These are phyloP conservation scores for Xylaria telfairii DNA, from an alignment of 495 filamentous ascomycete species.

Conservation along the genomic window DNA sequence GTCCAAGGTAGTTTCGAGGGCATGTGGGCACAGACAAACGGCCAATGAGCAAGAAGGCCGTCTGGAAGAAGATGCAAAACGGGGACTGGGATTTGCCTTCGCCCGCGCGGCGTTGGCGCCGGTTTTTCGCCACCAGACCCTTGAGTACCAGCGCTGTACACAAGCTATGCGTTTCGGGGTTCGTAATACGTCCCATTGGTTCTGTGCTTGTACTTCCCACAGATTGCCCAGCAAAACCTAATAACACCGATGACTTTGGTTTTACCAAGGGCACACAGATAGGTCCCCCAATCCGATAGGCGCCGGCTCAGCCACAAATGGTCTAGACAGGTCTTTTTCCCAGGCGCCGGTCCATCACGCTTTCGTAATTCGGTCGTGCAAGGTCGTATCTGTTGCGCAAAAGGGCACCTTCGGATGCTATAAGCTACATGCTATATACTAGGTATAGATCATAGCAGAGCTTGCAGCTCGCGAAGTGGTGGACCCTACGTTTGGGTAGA, in stretches of 20 bases:
- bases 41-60: slow-evolving; percentile 34
- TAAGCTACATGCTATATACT: background rate
- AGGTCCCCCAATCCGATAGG: slow-evolving; percentile 19
- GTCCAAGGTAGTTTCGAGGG: slow-evolving; percentile 37
- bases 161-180: slow-evolving; percentile 36
- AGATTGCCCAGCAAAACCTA: slow-evolving; percentile 22
- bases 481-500: background rate
- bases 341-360: slow-evolving; percentile 22
- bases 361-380: slow-evolving; percentile 9
- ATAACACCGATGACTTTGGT: slow-evolving; percentile 17
- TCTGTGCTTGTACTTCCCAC: slow-evolving; percentile 23
- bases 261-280: slow-evolving; percentile 22
- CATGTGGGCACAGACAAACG: slow-evolving; percentile 24
- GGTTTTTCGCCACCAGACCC: slow-evolving; percentile 45
- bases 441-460: no score
- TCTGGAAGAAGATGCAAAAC: slow-evolving; percentile 38
- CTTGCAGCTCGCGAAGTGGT: background rate
- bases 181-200: slow-evolving; percentile 36
- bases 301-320: slow-evolving; percentile 42
- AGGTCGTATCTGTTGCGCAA: slow-evolving; percentile 14
- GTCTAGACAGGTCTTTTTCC: slow-evolving; percentile 39
- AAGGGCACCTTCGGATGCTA: background rate
- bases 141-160: slow-evolving; percentile 28
- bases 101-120: slow-evolving; percentile 36
- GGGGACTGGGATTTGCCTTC: slow-evolving; percentile 38